These are phyloP conservation scores for Zalerion maritima DNA, from an alignment of 495 filamentous ascomycete species.

Conservation along the genomic window DNA sequence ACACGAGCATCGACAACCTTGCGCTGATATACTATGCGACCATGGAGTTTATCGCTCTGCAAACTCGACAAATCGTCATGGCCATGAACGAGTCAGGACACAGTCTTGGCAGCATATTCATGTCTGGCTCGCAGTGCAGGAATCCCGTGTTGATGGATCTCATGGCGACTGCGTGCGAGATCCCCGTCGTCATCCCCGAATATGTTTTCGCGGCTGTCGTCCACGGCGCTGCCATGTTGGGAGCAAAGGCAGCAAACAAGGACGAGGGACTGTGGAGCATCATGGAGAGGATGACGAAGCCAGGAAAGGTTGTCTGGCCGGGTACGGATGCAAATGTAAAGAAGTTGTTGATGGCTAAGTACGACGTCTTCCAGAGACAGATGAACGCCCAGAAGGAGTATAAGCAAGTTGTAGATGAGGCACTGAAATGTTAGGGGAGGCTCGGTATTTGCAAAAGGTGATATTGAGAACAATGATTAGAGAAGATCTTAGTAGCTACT, in stretches of 20 bases:
- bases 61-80: constrained; percentile 89
- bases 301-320: constrained; percentile 68
- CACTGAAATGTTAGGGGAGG: constrained; percentile 34
- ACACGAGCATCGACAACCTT: constrained; percentile 71
- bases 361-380: constrained; percentile 68
- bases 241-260: constrained; percentile 81
- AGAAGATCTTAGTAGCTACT: too few species aligned
- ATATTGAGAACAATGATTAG: background rate
- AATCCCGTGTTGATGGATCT: constrained; percentile 83
- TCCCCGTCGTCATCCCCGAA: constrained; percentile 80
- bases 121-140: constrained; percentile 95
- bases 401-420: constrained; percentile 50
- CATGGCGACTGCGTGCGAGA: constrained; percentile 76
- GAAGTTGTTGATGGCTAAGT: constrained; percentile 71
- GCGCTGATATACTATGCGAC: constrained; percentile 86
- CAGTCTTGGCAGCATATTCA: constrained; percentile 80
- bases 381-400: constrained; percentile 63
- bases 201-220: constrained; percentile 95
- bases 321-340: constrained; percentile 54
- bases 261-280: constrained; percentile 86
- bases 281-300: constrained; percentile 94
- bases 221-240: constrained; percentile 92
- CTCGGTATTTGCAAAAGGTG: constrained; percentile 5
- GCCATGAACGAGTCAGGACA: constrained; percentile 82
- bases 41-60: constrained; percentile 93